phyloP scores from a whole-genome alignment of 306 rosid species.

The Macrotyloma uniflorum region DNA sequence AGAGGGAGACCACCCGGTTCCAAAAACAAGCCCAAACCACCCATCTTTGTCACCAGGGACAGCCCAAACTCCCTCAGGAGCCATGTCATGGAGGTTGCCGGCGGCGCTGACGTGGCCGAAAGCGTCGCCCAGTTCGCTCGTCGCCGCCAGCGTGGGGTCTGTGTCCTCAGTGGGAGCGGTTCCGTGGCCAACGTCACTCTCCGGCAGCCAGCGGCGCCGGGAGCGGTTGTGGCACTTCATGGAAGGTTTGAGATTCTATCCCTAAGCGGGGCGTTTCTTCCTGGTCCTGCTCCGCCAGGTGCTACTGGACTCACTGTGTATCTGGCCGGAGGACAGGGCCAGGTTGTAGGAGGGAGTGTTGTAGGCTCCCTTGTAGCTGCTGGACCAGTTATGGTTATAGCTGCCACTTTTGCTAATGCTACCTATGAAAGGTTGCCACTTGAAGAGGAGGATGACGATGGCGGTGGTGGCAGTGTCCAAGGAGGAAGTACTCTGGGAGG shows the following conservation, averaged over 20 bases:
- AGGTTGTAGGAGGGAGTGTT: constrained; percentile 88
- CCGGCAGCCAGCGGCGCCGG: constrained; percentile 79
- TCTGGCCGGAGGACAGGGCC: constrained; percentile 87
- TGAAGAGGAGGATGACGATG: constrained; percentile 69
- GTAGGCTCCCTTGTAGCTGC: constrained; percentile 87
- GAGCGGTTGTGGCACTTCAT: constrained; percentile 78
- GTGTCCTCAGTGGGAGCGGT: constrained; percentile 90
- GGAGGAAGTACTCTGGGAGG: constrained; percentile 44
- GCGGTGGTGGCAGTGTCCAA: constrained; percentile 31
- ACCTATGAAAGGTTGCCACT: constrained; percentile 90
- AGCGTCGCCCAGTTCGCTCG: constrained; percentile 77
- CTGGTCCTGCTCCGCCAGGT: constrained; percentile 86
- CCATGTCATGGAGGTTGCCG: constrained; percentile 86
- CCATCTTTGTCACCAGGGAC: constrained; percentile 79
- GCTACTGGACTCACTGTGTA: constrained; percentile 84
- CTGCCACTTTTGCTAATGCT: constrained; percentile 93
- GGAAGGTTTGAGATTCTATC: constrained; percentile 90
- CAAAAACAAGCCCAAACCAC: constrained; percentile 91
- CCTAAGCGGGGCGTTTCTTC: constrained; percentile 78
- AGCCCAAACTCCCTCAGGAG: constrained; percentile 85
- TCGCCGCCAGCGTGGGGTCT: constrained; percentile 84
- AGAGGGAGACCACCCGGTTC: constrained; percentile 94
- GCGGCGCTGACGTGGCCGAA: constrained; percentile 80
- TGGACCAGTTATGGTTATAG: constrained; percentile 88
- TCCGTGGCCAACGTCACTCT: constrained; percentile 86